Evolutionary conservation across 768 basidiomycete genomes (phyloP), one percentile per base, ranked within the genome.

Genomic region (Candolleomyces eurysporus): DNA sequence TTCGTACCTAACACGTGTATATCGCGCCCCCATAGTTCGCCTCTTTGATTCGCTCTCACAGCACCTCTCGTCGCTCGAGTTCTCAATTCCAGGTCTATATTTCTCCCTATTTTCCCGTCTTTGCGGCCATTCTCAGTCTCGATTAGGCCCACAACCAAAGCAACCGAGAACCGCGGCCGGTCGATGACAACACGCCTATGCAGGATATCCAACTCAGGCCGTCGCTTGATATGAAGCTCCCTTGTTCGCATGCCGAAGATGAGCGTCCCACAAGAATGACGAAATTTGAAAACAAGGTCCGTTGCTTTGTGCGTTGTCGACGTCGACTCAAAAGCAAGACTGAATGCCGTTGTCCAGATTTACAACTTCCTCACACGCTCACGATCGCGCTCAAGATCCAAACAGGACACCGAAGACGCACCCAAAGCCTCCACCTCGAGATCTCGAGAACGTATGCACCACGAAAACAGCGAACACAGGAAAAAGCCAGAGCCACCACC

Each of bases 301-400:
- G 76, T 69, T 42, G 56, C 54, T 21, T 11, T 55, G 39, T 63
- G 58, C 59, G 43, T 49, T 32, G 40, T 39, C 48, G 36, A 30
- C 31, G 58, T 40, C 52, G 31, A 42, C 46, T 39, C 22, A 10
- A 19, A 26, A 30, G 52, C 31, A 21, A 49, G 40, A 30, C 42
- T 61, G 51, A 65, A 57, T 32, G 17, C 16, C 42, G 31, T 17
- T 61, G 55, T 56, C 52, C 65, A 90, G 89, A 73, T 91, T 67
- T 86, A 83, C 66, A 81, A 78, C 30, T 88, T 90, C 73, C 76
- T 81, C 58, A 80, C 80, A 53, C 77, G 78, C 59, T 84, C 83
- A 43, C 82, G 84, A 68, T 88, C 88, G n/a, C 87, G 85, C 45
- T 85, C 88, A 16, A 79, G 80, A 70, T 76, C 79, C 58, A 78